phyloP scores from a whole-genome alignment of 176 grass and related monocot species.

The Cymbopogon citratus region DNA sequence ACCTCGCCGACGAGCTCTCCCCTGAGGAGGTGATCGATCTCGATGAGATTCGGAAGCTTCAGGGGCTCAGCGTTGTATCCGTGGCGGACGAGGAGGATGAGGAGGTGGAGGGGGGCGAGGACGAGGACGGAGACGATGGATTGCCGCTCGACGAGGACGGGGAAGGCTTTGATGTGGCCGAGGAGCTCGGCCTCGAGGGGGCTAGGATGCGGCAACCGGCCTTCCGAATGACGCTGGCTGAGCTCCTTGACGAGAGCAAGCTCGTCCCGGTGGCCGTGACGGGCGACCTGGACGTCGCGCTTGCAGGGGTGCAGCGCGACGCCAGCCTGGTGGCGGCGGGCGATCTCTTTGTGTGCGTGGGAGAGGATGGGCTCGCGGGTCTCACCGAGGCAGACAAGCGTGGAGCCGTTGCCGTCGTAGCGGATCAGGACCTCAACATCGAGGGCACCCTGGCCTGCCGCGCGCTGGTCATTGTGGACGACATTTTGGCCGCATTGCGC shows the following conservation, averaged over 20 bases:
- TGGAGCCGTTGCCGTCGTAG: constrained; percentile 77
- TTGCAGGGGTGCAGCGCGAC: constrained; percentile 69
- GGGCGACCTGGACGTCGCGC: constrained; percentile 76
- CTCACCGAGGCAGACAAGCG: constrained; percentile 92
- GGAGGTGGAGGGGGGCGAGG: constrained; percentile 2
- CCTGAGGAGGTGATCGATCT: constrained; percentile 69
- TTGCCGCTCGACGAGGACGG: constrained; percentile 46
- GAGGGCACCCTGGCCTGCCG: constrained; percentile 83
- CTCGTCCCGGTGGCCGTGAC: constrained; percentile 77
- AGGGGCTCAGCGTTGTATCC: constrained; percentile 50
- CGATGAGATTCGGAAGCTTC: constrained; percentile 60
- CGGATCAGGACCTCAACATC: constrained; percentile 84
- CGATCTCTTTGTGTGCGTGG: constrained; percentile 71
- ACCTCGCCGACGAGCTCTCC: constrained; percentile 60
- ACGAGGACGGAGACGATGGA: constrained; percentile 26
- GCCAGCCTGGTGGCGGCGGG: constrained; percentile 64
- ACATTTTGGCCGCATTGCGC: constrained; percentile 41
- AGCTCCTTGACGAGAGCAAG: constrained; percentile 94
- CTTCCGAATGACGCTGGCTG: constrained; percentile 88
- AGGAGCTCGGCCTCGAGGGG: constrained; percentile 48
- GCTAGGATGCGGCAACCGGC: constrained; percentile 47
- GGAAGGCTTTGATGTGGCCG: constrained; percentile 35
- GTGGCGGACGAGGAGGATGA: constrained; percentile 38
- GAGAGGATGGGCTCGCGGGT: constrained; percentile 40
- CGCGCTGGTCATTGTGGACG: constrained; percentile 83